These are phyloP conservation scores for Fusarium clavum DNA, from an alignment of 2,329 filamentous ascomycete genomes.

Conservation along the genomic window DNA sequence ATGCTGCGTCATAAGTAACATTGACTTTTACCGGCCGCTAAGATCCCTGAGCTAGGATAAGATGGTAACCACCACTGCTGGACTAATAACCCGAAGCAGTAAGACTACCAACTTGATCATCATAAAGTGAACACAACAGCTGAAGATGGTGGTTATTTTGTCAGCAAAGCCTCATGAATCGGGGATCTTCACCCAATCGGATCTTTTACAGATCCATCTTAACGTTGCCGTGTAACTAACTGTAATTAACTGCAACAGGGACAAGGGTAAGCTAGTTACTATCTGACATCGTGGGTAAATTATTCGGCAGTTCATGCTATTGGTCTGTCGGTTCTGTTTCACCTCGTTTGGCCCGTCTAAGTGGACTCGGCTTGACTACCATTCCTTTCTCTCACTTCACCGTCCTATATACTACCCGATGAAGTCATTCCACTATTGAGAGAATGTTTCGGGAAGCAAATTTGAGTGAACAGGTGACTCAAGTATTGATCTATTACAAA, in stretches of 20 bases:
- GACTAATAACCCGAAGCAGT: conserved; percentile 2
- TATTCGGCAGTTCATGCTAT: conserved; percentile 18
- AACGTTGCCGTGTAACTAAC: neutral
- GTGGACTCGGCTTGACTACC: conserved; percentile 2
- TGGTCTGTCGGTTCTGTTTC: conserved; percentile 3
- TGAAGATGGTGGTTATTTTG: conserved; percentile 8
- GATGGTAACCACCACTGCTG: conserved; percentile 1
- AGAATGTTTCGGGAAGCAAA: conserved; percentile 12
- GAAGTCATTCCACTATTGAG: conserved; percentile 26
- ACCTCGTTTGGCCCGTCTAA: neutral
- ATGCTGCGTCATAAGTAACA: neutral
- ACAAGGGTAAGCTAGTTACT: neutral
- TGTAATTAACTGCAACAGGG: neutral
- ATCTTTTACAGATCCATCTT: neutral
- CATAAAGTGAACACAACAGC: neutral
- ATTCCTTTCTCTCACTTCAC: neutral
- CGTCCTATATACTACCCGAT: conserved; percentile 13
- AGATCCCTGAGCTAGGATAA: neutral
- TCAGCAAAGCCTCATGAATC: neutral
- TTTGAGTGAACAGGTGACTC: conserved; percentile 18
- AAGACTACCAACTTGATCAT: conserved; percentile 4
- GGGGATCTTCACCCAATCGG: conserved; percentile 1
- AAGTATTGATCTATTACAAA: conserved; percentile 6
- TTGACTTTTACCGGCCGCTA: neutral
- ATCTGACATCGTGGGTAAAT: conserved; percentile 25